Conservation (phyloP, 495 filamentous ascomycete genomes). For the Aspergillus campestris region DNA sequence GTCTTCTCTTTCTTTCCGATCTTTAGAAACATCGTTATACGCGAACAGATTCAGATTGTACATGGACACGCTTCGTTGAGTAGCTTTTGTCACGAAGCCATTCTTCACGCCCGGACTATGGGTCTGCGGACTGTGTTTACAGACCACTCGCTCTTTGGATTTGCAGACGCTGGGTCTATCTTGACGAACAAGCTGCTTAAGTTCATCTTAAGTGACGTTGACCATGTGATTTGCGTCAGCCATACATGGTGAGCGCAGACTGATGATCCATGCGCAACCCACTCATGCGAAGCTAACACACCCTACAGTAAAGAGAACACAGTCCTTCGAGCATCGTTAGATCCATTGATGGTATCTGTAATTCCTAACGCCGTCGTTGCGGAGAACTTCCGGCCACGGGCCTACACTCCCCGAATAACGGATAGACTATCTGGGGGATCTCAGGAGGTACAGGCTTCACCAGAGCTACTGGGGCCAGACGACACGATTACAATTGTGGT, state of each 20-base stretch:
- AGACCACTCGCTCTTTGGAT: conserved; percentile 96
- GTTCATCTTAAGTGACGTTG: conserved; percentile 91
- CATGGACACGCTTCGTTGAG: conserved; percentile 92
- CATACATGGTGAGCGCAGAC: conserved; percentile 75
- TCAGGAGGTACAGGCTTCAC: conserved; percentile 36
- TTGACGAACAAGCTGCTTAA: conserved; percentile 95
- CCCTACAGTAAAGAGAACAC: conserved; percentile 87
- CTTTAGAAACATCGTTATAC: conserved; percentile 88
- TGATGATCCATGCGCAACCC: background rate
- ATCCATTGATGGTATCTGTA: conserved; percentile 93
- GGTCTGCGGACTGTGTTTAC: conserved; percentile 92
- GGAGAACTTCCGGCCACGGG: conserved; percentile 79
- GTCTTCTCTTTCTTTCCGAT: conserved; percentile 98
- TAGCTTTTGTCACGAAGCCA: conserved; percentile 88
- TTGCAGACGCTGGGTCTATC: conserved; percentile 93
- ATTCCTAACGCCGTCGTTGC: conserved; percentile 97
- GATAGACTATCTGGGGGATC: conserved; percentile 25
- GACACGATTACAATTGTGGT: conserved; percentile 94
- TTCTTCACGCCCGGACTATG: conserved; percentile 94
- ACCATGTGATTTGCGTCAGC: conserved; percentile 95
- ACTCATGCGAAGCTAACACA: background rate
- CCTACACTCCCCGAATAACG: conserved; percentile 25
- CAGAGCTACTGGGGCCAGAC: conserved; percentile 57
- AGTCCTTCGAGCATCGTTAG: conserved; percentile 85
- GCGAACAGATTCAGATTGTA: conserved; percentile 92